These are phyloP conservation scores for Yarrowia deformans DNA, from an alignment of 805 yeast genomes.

Conservation along the genomic window DNA sequence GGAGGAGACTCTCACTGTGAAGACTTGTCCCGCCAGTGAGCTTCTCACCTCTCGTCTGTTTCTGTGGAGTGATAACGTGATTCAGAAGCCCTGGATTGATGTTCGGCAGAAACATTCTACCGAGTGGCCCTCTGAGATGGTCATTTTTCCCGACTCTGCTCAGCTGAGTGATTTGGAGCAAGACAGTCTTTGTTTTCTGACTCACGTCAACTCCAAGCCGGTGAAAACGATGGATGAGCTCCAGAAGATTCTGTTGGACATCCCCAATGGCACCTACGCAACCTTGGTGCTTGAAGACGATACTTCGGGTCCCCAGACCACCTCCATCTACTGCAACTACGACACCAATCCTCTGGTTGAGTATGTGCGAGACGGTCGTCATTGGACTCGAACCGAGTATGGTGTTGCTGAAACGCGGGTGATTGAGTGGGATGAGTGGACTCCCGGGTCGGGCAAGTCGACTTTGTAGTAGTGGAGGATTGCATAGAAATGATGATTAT, in stretches of 20 bases:
- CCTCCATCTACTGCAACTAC: slow-evolving; percentile 79
- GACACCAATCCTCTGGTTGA: slow-evolving; percentile 73
- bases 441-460: background rate
- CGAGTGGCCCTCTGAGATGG: slow-evolving; percentile 66
- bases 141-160: slow-evolving; percentile 71
- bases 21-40: slow-evolving; percentile 63
- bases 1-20: slow-evolving; percentile 64
- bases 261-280: slow-evolving; percentile 78
- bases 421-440: slow-evolving; percentile 38
- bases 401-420: slow-evolving; percentile 15
- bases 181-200: slow-evolving; percentile 73
- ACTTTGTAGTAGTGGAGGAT: background rate
- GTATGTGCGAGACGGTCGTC: slow-evolving; percentile 51
- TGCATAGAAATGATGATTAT: background rate
- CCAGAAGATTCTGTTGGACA: slow-evolving; percentile 62
- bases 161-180: slow-evolving; percentile 81
- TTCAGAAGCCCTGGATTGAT: slow-evolving; percentile 86
- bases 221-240: slow-evolving; percentile 74
- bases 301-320: slow-evolving; percentile 83
- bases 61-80: slow-evolving; percentile 78
- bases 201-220: slow-evolving; percentile 79
- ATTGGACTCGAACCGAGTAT: slow-evolving; percentile 29
- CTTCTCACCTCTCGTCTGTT: slow-evolving; percentile 69
- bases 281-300: slow-evolving; percentile 78
- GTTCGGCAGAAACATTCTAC: slow-evolving; percentile 77